Conservation (phyloP, 176 grass and related monocot genomes). For the Musa troglodytarum region DNA sequence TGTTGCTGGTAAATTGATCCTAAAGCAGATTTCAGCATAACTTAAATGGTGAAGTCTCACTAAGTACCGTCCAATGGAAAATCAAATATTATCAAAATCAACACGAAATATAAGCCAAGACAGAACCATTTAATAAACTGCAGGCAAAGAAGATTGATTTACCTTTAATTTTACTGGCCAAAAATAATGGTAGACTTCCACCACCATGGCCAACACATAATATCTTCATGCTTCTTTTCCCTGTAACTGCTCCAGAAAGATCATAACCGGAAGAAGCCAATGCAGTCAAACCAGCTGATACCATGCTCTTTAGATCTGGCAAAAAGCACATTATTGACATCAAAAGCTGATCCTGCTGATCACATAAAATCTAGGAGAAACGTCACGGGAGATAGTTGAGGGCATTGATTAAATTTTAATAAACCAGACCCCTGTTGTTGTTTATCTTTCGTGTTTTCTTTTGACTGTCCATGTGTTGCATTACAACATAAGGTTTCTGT, state of each 20-base stretch:
- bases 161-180: slow-evolving; percentile 88
- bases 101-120: background rate
- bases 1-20: background rate
- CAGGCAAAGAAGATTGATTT: background rate
- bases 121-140: background rate
- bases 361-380: background rate
- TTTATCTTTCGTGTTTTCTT: too few species aligned
- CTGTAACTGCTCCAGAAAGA: slow-evolving; percentile 48
- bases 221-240: slow-evolving; percentile 53
- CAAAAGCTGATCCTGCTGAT: background rate
- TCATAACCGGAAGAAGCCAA: slow-evolving; percentile 53
- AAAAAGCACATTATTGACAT: slow-evolving; percentile 3
- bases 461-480: too few species aligned
- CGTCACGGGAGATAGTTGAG: background rate
- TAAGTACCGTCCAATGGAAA: background rate
- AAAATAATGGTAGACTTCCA: slow-evolving; percentile 66
- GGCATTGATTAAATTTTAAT: too few species aligned
- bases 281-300: slow-evolving; percentile 55
- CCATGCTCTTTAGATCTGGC: slow-evolving; percentile 84
- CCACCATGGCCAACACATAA: slow-evolving; percentile 88
- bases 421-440: too few species aligned
- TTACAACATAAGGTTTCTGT: too few species aligned
- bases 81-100: background rate
- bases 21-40: too few species aligned
- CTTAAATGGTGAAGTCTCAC: background rate